Evolutionary conservation across 2,329 filamentous ascomycete species (phyloP).

Genomic region (Hypoxylon sp.): DNA sequence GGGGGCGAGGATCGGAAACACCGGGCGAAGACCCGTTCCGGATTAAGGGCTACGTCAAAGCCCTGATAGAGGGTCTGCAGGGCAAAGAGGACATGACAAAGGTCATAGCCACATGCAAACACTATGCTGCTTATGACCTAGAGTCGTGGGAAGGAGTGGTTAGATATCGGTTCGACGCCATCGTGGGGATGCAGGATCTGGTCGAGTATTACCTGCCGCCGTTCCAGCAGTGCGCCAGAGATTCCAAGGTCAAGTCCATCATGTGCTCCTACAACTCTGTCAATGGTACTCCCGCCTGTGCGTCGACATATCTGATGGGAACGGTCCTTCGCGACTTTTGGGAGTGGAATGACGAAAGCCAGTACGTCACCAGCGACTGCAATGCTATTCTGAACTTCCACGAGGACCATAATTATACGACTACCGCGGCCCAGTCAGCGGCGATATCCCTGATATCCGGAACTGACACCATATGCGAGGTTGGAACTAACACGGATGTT

Average conservation of each 20-base stretch:
- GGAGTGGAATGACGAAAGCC: slow-evolving; percentile 66
- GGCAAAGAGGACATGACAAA: slow-evolving; percentile 46
- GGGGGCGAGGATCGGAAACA: slow-evolving; percentile 43
- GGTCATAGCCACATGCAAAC: slow-evolving; percentile 65
- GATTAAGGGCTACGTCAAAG: slow-evolving; percentile 59
- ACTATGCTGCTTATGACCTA: slow-evolving; percentile 65
- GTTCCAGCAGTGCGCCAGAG: slow-evolving; percentile 69
- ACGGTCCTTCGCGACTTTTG: slow-evolving; percentile 71
- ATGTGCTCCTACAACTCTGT: slow-evolving; percentile 72
- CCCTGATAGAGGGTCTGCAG: slow-evolving; percentile 63
- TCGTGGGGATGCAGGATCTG: slow-evolving; percentile 67
- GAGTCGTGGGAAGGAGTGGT: slow-evolving; percentile 54
- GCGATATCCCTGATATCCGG: slow-evolving; percentile 48
- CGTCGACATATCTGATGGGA: slow-evolving; percentile 67
- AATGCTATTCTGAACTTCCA: slow-evolving; percentile 68
- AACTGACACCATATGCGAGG: slow-evolving; percentile 48
- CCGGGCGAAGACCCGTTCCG: slow-evolving; percentile 49
- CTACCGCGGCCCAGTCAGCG: slow-evolving; percentile 46
- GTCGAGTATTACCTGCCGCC: slow-evolving; percentile 73
- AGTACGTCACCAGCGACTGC: slow-evolving; percentile 72
- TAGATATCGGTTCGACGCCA: slow-evolving; percentile 63
- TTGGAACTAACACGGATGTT: slow-evolving; percentile 40
- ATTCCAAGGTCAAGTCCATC: slow-evolving; percentile 63
- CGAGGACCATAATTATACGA: slow-evolving; percentile 51
- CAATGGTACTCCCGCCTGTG: slow-evolving; percentile 71